These are phyloP conservation scores for Nakaseomyces sp. DNA, from an alignment of 1,139 yeast genomes.

Conservation along the genomic window DNA sequence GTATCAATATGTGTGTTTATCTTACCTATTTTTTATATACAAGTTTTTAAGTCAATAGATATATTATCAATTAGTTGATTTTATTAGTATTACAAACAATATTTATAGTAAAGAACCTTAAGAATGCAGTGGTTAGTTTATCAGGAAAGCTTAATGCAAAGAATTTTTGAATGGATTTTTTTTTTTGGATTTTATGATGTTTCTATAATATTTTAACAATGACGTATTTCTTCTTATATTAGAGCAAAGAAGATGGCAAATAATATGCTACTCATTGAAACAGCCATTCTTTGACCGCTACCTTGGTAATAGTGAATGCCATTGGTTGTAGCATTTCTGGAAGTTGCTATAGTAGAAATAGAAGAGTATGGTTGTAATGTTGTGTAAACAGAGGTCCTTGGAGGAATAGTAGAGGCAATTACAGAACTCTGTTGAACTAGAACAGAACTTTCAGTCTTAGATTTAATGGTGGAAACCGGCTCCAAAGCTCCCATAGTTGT, in stretches of 20 bases:
- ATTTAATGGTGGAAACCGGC: slow-evolving; percentile 3
- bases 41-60: too few species aligned
- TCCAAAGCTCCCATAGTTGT: slow-evolving; percentile 4
- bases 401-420: slow-evolving; percentile 3
- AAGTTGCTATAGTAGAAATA: slow-evolving; percentile 8
- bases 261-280: slow-evolving; percentile 5
- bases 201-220: neutral
- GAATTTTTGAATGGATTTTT: neutral
- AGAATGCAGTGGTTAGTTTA: neutral
- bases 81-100: slow-evolving; percentile 1
- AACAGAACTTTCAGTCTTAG: neutral
- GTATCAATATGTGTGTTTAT: too few species aligned
- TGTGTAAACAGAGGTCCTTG: neutral
- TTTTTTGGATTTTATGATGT: neutral
- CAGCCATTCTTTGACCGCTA: slow-evolving; percentile 8
- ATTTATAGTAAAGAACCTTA: neutral
- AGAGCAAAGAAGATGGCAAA: neutral
- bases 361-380: slow-evolving; percentile 10
- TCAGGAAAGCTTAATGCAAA: neutral
- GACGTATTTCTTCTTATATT: neutral
- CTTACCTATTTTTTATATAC: too few species aligned
- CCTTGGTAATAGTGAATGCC: slow-evolving; percentile 8
- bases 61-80: neutral
- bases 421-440: neutral
- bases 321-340: slow-evolving; percentile 3